Base-by-base conservation (phyloP, 805 yeast genomes). In the Candida silvicultrix region DNA sequence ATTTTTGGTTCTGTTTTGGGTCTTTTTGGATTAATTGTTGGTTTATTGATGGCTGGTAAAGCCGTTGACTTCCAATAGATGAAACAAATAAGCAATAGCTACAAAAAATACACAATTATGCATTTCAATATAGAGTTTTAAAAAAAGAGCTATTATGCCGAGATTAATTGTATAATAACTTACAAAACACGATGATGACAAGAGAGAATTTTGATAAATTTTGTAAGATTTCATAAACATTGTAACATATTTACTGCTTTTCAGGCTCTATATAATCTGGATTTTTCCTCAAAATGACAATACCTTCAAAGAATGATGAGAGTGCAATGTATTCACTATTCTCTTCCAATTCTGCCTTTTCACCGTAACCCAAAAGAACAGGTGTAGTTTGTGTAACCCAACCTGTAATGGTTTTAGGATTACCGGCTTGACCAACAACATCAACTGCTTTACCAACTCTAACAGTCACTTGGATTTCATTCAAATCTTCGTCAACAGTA, bases 301-400 rank as follows among this genome's bases (percentile, higher is more conserved):
- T 78, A 43, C 99, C 99, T 65, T 94, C 99, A 53, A 94, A 73
- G 39, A 90, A 78, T 47, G 81, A 77, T 11, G 94, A 78, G 56
- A 89, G 75, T 49, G 95, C 81, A 50, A 87, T 74, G 69, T 90
- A 94, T 68, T 94, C 97, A 49, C 89, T 95, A 56, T 86, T 89
- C 46, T 66, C 71, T 63, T 95, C 99, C 55, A 94, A 73, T 66
- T 94, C 99, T 0, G 99, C 99, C 51, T 97, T 77, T 66, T 94
- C 99, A 39, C 98, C 98, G 56, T 83, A 82, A 37, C 94, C 90
- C 46, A 94, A 74, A 56, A 94, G 72, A 19, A 94, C 99, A 0
- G 99, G 99, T 0, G 99, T 94, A 5, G 94, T 86, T 61, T 94
- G 99, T 1, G 99, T 94, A 19, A 94, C 98, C 99, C 99, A 94